Conservation (phyloP, 148 eudicot species). For the Linanthus parryae region DNA sequence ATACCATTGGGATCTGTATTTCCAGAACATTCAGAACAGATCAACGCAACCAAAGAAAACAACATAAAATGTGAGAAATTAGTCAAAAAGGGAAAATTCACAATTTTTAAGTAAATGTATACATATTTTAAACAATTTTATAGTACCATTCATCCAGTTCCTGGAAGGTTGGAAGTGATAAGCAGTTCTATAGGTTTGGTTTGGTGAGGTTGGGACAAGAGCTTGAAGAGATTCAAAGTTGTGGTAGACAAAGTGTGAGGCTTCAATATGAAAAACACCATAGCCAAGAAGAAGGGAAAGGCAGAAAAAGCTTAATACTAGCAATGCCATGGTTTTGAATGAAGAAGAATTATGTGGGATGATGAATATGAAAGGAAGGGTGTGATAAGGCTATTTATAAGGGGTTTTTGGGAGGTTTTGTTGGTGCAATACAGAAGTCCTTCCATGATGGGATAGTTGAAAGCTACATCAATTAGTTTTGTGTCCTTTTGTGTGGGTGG, state of each 20-base stretch:
- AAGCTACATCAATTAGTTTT: too few species aligned
- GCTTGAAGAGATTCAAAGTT: too few species aligned
- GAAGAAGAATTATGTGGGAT: too few species aligned
- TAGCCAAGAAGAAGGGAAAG: not conserved
- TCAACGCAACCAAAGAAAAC: not conserved
- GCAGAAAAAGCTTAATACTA: too few species aligned
- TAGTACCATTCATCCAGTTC: not conserved
- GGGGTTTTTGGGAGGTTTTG: too few species aligned
- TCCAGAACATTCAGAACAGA: slow-evolving; percentile 1
- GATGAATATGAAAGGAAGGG: too few species aligned
- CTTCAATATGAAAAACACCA: slow-evolving; percentile 5
- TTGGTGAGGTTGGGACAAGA: not conserved
- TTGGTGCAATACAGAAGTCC: too few species aligned
- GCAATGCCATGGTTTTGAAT: too few species aligned
- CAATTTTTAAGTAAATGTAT: slow-evolving; percentile 14
- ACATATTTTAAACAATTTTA: not conserved
- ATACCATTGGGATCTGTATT: slow-evolving; percentile 66
- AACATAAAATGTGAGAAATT: slow-evolving; percentile 1
- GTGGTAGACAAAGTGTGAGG: too few species aligned
- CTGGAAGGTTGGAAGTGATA: not conserved
- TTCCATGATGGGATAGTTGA: too few species aligned
- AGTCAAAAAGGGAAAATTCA: not conserved
- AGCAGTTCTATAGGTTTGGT: not conserved
- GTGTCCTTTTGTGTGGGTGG: too few species aligned
- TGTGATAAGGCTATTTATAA: too few species aligned